Conservation (phyloP, 2,329 filamentous ascomycete species). For the Xylariaceae sp. region DNA sequence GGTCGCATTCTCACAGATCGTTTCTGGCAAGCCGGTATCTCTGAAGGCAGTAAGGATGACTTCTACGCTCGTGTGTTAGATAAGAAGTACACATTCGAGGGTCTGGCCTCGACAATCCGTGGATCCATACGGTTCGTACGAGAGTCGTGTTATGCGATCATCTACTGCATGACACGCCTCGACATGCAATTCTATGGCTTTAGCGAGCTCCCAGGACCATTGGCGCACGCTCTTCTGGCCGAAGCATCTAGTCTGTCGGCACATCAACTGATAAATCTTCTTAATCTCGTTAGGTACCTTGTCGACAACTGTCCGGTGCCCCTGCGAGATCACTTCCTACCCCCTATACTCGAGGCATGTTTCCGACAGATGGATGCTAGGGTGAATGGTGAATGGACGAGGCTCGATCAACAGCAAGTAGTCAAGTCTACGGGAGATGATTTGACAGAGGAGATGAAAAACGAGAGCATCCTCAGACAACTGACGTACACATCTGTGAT, state of each 20-base stretch:
- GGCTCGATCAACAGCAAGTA: constrained; percentile 69
- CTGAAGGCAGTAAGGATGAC: constrained; percentile 91
- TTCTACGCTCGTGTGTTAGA: constrained; percentile 92
- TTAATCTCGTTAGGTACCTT: constrained; percentile 86
- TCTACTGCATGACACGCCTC: constrained; percentile 90
- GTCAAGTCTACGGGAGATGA: constrained; percentile 74
- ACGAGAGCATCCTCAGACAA: constrained; percentile 92
- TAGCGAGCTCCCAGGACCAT: constrained; percentile 77
- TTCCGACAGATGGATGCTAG: constrained; percentile 89
- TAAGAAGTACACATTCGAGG: constrained; percentile 88
- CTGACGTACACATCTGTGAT: constrained; percentile 91
- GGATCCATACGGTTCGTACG: constrained; percentile 88
- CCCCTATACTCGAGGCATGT: constrained; percentile 79
- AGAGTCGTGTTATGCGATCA: constrained; percentile 91
- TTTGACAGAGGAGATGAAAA: constrained; percentile 95
- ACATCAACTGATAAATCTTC: constrained; percentile 91
- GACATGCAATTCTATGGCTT: constrained; percentile 93
- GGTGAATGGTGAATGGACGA: constrained; percentile 85
- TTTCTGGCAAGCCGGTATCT: constrained; percentile 99
- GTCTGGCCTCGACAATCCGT: constrained; percentile 90
- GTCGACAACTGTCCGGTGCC: constrained; percentile 91
- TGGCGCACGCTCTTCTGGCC: constrained; percentile 83
- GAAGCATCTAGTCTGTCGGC: constrained; percentile 84
- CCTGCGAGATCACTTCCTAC: constrained; percentile 79
- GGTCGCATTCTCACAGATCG: constrained; percentile 87